Evolutionary conservation across 495 filamentous ascomycete species (phyloP).

Genomic region (Penicillium fimorum): DNA sequence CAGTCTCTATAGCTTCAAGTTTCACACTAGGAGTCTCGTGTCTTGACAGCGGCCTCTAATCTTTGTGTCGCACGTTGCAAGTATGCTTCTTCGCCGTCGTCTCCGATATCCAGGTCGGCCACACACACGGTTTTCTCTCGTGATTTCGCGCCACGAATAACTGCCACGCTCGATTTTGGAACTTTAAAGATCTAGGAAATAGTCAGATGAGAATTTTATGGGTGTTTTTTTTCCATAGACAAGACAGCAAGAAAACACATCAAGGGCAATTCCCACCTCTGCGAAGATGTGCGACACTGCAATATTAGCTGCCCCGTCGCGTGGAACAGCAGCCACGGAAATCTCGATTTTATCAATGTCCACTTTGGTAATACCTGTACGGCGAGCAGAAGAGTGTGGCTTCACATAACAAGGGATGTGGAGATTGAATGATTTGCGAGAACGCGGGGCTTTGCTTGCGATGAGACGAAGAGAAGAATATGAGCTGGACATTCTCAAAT

Average conservation of each 20-base stretch:
- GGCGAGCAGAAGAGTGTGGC: constrained; percentile 58
- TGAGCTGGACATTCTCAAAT: constrained; percentile 13
- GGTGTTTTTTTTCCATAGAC: not conserved
- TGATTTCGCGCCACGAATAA: constrained; percentile 62
- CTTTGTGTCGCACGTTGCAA: constrained; percentile 23
- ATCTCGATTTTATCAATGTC: constrained; percentile 56
- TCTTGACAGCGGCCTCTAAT: constrained; percentile 14
- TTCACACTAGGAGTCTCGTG: not conserved
- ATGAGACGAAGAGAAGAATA: constrained; percentile 29
- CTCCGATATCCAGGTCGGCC: constrained; percentile 26
- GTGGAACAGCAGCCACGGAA: constrained; percentile 60
- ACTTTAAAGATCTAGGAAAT: constrained; percentile 50
- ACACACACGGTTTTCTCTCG: constrained; percentile 58
- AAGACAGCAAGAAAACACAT: not conserved
- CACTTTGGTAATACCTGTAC: constrained; percentile 56
- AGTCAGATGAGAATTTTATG: constrained; percentile 9
- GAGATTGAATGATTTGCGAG: constrained; percentile 28
- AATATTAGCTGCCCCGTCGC: constrained; percentile 65
- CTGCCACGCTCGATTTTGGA: constrained; percentile 61
- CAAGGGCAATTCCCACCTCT: constrained; percentile 45
- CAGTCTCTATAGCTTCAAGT: not conserved
- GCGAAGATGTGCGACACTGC: constrained; percentile 64
- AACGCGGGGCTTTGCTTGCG: constrained; percentile 6
- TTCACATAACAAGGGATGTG: constrained; percentile 61
- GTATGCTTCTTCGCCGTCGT: constrained; percentile 28